Evolutionary conservation across 2,329 filamentous ascomycete genomes (phyloP).

Genomic region (Cercospora sp.): DNA sequence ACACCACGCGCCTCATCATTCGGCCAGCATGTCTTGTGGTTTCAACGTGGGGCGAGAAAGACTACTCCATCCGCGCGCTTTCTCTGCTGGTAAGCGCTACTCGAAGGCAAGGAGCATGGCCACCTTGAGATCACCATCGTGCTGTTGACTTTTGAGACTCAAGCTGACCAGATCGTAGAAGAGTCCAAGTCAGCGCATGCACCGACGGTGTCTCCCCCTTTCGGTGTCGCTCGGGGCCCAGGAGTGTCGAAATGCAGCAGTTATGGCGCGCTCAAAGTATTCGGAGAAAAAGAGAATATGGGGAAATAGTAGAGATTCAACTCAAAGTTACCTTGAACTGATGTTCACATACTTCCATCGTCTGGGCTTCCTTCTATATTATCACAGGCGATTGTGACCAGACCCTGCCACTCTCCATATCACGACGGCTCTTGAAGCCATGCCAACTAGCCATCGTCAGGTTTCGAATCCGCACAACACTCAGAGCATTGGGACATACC

Average conservation of each 20-base stretch:
- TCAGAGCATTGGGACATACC: background rate
- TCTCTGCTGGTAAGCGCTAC: background rate
- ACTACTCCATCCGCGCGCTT: background rate
- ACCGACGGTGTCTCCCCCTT: background rate
- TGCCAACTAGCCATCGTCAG: background rate
- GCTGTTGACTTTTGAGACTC: background rate
- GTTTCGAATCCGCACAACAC: background rate
- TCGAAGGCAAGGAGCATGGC: background rate
- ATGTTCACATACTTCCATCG: background rate
- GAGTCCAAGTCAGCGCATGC: background rate
- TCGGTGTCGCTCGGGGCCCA: background rate
- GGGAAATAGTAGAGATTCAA: background rate
- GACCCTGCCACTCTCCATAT: background rate
- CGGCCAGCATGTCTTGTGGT: background rate
- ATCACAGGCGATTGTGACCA: background rate
- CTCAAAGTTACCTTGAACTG: background rate
- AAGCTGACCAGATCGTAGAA: background rate
- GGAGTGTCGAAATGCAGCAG: background rate
- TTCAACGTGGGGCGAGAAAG: too few relatives aligned
- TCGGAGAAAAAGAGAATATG: background rate
- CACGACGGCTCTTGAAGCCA: background rate
- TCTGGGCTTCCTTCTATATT: too few relatives aligned
- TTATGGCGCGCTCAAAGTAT: background rate
- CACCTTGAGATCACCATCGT: background rate
- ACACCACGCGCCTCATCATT: background rate